These are phyloP conservation scores for Notholithocarpus densiflorus DNA, from an alignment of 306 rosid genomes.

Conservation along the genomic window DNA sequence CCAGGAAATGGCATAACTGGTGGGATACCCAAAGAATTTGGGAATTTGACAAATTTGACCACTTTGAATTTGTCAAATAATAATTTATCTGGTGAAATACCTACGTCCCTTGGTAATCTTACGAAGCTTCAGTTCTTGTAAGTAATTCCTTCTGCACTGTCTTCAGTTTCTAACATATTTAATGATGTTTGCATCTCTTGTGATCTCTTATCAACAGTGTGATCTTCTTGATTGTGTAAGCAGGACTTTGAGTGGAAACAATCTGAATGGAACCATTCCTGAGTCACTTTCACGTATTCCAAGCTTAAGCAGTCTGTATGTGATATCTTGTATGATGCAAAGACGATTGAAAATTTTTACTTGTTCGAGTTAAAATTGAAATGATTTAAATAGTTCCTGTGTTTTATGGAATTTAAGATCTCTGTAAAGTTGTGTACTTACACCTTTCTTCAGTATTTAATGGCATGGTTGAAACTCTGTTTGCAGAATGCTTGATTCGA, in stretches of 20 bases:
- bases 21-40: constrained; percentile 70
- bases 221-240: constrained; percentile 26
- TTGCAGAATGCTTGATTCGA: constrained; percentile 79
- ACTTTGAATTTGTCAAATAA: constrained; percentile 81
- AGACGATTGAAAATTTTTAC: background rate
- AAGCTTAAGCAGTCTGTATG: constrained; percentile 70
- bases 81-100: constrained; percentile 76
- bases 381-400: background rate
- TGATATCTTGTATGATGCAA: constrained; percentile 24
- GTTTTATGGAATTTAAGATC: background rate
- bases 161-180: constrained; percentile 5
- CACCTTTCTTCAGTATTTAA: constrained; percentile 26
- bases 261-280: constrained; percentile 74
- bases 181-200: constrained; percentile 14
- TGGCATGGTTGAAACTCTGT: constrained; percentile 30
- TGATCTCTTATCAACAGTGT: constrained; percentile 21
- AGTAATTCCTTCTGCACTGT: constrained; percentile 35
- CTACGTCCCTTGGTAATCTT: constrained; percentile 78
- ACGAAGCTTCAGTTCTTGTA: constrained; percentile 79
- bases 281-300: constrained; percentile 65
- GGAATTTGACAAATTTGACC: constrained; percentile 61
- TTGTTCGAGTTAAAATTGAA: background rate
- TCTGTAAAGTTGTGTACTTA: background rate
- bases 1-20: constrained; percentile 87
- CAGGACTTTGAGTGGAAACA: constrained; percentile 86